These are phyloP conservation scores for Corylus avellana DNA, from an alignment of 306 rosid species.

Conservation along the genomic window DNA sequence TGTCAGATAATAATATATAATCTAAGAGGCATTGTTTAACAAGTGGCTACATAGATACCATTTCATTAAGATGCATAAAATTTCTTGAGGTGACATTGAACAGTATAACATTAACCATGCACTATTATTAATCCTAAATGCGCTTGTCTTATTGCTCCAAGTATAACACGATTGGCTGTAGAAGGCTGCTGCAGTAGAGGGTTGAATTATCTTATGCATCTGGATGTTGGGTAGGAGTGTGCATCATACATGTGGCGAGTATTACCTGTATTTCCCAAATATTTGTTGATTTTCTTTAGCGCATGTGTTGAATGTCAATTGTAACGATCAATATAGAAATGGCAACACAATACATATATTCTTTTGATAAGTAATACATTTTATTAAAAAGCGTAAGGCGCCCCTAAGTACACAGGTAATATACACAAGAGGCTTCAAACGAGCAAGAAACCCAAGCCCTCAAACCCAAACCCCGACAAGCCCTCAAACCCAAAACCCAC, in stretches of 20 bases:
- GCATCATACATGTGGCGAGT: background rate
- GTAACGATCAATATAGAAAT: background rate
- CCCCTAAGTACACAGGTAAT: too few relatives aligned
- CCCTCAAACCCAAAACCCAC: too few relatives aligned
- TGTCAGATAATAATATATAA: background rate
- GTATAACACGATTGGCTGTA: background rate
- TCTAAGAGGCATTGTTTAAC: background rate
- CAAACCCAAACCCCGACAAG: too few relatives aligned
- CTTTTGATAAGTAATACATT: background rate
- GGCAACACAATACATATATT: background rate
- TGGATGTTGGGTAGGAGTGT: background rate
- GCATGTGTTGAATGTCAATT: background rate
- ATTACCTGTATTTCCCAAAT: background rate
- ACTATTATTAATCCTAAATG: background rate
- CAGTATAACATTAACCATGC: background rate
- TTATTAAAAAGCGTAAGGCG: too few relatives aligned
- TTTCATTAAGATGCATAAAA: background rate
- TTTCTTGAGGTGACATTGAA: background rate
- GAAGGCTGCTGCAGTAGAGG: slow-evolving; percentile 11
- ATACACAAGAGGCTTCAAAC: too few relatives aligned
- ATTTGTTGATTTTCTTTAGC: background rate
- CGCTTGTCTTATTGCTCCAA: slow-evolving; percentile 12
- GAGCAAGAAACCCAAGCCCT: too few relatives aligned
- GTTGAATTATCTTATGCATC: background rate
- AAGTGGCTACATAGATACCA: background rate